phyloP scores from a whole-genome alignment of 2,329 filamentous ascomycete species.

The Aquanectria penicillioides region DNA sequence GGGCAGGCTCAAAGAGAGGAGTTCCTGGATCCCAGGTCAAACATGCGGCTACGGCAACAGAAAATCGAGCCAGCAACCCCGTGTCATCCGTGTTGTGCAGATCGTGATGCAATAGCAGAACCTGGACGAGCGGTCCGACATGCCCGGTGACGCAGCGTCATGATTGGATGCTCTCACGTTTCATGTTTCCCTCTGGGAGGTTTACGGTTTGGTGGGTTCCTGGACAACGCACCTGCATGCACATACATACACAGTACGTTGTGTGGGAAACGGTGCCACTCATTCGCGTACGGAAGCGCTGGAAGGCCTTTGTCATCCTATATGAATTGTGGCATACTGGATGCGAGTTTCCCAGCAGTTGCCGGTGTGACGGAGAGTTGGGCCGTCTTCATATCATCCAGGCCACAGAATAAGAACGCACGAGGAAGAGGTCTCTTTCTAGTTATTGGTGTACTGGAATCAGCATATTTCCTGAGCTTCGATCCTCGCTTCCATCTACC shows the following conservation, averaged over 20 bases:
- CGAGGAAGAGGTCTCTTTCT: too few relatives aligned
- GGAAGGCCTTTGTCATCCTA: too few relatives aligned
- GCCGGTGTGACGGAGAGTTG: too few relatives aligned
- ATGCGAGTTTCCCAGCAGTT: too few relatives aligned
- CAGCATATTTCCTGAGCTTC: too few relatives aligned
- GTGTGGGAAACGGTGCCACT: background rate
- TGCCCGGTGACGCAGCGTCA: background rate
- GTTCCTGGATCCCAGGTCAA: slow-evolving; percentile 19
- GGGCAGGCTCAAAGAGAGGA: background rate
- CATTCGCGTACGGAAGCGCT: too few relatives aligned
- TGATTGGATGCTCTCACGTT: slow-evolving; percentile 11
- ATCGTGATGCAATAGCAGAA: slow-evolving; percentile 33
- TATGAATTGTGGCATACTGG: too few relatives aligned
- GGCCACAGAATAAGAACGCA: too few relatives aligned
- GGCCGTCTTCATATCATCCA: too few relatives aligned
- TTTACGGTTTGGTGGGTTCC: background rate
- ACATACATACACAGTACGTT: too few relatives aligned
- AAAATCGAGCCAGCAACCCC: slow-evolving; percentile 29
- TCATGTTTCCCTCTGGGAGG: background rate
- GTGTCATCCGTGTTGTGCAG: slow-evolving; percentile 28
- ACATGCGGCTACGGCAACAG: slow-evolving; percentile 28
- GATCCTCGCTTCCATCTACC: too few relatives aligned
- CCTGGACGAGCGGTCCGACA: background rate
- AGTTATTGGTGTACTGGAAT: too few relatives aligned
- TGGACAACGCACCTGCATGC: slow-evolving; percentile 9